Percentiles rank a stretch among this genome's conserved stretches.
These are phyloP conservation scores for Fistulinella prunicolor DNA, from an alignment of 768 basidiomycete species.

Conservation along the genomic window DNA sequence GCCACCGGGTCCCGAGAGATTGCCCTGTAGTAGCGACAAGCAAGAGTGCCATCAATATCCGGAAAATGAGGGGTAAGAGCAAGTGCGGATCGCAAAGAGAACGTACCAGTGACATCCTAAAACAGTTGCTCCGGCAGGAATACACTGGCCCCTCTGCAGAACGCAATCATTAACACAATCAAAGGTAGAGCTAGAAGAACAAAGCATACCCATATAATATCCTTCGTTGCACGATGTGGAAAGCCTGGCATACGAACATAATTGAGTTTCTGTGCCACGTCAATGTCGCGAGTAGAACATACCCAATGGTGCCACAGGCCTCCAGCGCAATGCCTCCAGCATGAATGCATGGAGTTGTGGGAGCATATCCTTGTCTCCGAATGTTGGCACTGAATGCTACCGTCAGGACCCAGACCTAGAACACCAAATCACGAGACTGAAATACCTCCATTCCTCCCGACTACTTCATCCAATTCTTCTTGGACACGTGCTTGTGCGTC, in stretches of 20 bases:
- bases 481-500: conserved; percentile 48
- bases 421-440: not conserved
- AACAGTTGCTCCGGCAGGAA: conserved; percentile 25
- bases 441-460: conserved; percentile 39
- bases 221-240: conserved; percentile 59
- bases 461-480: conserved; percentile 49
- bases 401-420: not conserved
- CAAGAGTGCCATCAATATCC: too few species aligned
- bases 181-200: not conserved
- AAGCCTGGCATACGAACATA: conserved; percentile 35
- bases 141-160: conserved; percentile 17
- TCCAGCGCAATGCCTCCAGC: conserved; percentile 37
- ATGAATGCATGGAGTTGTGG: conserved; percentile 38
- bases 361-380: conserved; percentile 32
- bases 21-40: conserved; percentile 31
- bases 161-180: conserved; percentile 24
- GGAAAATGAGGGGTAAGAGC: too few species aligned
- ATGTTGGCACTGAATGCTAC: conserved; percentile 32
- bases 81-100: too few species aligned
- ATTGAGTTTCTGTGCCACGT: not conserved
- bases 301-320: conserved; percentile 33
- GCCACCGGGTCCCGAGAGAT: conserved; percentile 52
- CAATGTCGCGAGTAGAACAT: not conserved
- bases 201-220: conserved; percentile 53
- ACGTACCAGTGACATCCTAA: conserved; percentile 21